phyloP scores from a whole-genome alignment of 1,284 basidiomycete species.

The Mrakiaceae sp. region DNA sequence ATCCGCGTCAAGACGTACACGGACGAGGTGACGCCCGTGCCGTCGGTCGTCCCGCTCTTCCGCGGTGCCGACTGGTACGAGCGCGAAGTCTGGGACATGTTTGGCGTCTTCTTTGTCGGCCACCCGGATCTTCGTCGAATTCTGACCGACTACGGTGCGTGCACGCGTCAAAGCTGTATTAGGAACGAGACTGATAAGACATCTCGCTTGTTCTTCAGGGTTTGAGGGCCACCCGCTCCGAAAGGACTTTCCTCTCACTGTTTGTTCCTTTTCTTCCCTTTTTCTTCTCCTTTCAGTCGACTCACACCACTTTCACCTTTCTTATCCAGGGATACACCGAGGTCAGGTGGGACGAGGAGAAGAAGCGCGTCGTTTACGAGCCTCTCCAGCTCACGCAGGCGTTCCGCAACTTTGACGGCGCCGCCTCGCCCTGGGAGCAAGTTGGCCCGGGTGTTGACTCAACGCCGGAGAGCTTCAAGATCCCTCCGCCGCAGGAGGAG shows the following conservation, averaged over 20 bases:
- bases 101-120: constrained; percentile 88
- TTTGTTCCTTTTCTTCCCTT: constrained; percentile 32
- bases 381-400: constrained; percentile 96
- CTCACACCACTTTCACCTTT: background rate
- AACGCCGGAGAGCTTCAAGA: too few species aligned
- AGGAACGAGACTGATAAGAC: background rate
- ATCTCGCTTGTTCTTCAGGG: constrained; percentile 40
- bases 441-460: constrained; percentile 66
- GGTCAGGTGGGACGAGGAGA: constrained; percentile 95
- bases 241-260: constrained; percentile 95
- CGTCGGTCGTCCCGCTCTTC: constrained; percentile 69
- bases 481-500: too few species aligned
- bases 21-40: constrained; percentile 88
- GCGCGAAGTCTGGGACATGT: constrained; percentile 97
- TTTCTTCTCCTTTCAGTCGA: background rate
- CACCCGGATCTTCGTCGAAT: constrained; percentile 98
- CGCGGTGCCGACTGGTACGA: constrained; percentile 94
- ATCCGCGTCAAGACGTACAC: constrained; percentile 98
- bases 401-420: constrained; percentile 91
- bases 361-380: constrained; percentile 96
- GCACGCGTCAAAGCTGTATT: constrained; percentile 1
- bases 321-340: constrained; percentile 77
- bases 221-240: constrained; percentile 97
- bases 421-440: constrained; percentile 90
- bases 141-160: constrained; percentile 88